Evolutionary conservation across 73 alveolate genomes (phyloP).

Genomic region (Durusdinium trenchii): DNA sequence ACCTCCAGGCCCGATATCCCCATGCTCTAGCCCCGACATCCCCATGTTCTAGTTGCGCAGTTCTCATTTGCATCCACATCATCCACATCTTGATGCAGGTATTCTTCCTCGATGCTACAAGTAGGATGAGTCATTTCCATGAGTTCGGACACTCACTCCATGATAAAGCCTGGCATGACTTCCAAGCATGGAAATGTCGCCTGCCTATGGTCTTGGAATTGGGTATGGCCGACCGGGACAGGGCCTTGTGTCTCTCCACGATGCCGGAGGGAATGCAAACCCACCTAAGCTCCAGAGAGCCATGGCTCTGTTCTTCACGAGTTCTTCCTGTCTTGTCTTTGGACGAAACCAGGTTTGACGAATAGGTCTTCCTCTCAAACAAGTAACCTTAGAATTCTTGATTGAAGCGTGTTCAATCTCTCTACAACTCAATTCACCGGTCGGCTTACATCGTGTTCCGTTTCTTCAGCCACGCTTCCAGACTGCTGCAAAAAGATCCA

Average conservation of each 20-base stretch:
- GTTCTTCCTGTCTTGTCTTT: no score
- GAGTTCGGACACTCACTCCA: not conserved
- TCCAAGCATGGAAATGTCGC: not conserved
- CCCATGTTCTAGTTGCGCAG: not conserved
- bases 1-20: no score
- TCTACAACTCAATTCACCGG: no score
- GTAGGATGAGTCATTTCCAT: not conserved
- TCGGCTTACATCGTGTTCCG: no score
- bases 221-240: not conserved
- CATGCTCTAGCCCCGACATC: not conserved
- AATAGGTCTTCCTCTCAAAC: not conserved
- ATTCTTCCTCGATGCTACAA: not conserved
- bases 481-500: no score
- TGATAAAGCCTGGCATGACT: not conserved
- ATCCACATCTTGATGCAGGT: not conserved
- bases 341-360: no score
- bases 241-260: constrained; percentile 92
- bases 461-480: no score
- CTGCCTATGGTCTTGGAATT: not conserved
- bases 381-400: not conserved
- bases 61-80: not conserved
- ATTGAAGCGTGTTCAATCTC: not conserved
- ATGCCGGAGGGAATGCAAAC: constrained; percentile 94
- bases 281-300: no score
- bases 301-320: no score